Evolutionary conservation across 2,329 filamentous ascomycete species (phyloP), one percentile per base, ranked within the genome.

Genomic region (Nemania abortiva): DNA sequence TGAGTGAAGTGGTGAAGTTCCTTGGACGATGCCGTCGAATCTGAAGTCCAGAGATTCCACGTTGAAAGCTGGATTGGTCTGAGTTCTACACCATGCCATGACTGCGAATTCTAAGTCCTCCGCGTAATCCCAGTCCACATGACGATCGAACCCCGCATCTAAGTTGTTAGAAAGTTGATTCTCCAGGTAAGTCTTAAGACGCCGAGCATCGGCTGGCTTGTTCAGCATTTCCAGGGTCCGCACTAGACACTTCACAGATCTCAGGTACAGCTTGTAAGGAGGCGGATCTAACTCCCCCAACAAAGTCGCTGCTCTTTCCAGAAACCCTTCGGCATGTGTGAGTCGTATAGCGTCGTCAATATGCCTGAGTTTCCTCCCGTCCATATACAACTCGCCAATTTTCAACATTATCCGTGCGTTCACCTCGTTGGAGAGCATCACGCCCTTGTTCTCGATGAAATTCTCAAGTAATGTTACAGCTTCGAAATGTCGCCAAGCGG

Each of bases 371-470:
- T 29, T 62, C n/a, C 49, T 49, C 4, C 50, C 31, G 18, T 34
- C 49, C 49, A 54, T 22, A 45, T 62, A 62, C 13, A 53, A 24
- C 42, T 62, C 49, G 59, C 59, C 59, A 13, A 62, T 27, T 22
- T 62, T 62, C 49, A 62, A 29, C 34, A 27, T 53, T 53, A 62
- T 54, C n/a, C 59, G 59, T 15, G 47, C 59, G 7, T 29, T 62
- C 15, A 27, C 49, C 22, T 62, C 37, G 9, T 62, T 20, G 7
- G 47, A 20, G 13, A 62, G 59, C 22, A 45, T 42, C 4, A 1
- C 11, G 2, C 39, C 49, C 31, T 54, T 62, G 18, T 52, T 20
- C 31, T 45, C 29, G 9, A 62, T 24, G 31, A 62, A 10, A n/a
- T 13, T 29, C n/a, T 62, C 34, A 49, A 62, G 59, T 31, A 62